These are phyloP conservation scores for Intubia oerlemansii DNA, from an alignment of 2,329 filamentous ascomycete species.

Conservation along the genomic window DNA sequence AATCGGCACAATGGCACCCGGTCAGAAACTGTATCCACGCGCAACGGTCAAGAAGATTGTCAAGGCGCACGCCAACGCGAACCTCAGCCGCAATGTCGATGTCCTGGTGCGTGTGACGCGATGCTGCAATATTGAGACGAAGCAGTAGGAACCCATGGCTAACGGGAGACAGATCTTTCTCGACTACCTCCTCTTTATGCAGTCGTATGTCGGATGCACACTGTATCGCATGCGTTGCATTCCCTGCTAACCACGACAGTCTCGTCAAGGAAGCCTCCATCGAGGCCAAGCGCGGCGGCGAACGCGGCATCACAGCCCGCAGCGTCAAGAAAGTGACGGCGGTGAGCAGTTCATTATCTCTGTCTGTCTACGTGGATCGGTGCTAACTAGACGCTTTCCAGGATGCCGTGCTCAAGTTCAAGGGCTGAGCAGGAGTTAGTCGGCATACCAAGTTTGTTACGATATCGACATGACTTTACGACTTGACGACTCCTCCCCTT, in stretches of 20 bases:
- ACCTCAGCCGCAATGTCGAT: slow-evolving; percentile 68
- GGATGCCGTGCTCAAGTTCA: slow-evolving; percentile 47
- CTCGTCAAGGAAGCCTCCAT: slow-evolving; percentile 65
- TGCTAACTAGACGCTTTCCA: slow-evolving; percentile 12
- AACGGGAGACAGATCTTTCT: slow-evolving; percentile 65
- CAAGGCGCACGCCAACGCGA: slow-evolving; percentile 68
- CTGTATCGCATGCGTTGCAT: neutral
- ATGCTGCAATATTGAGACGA: too few relatives aligned
- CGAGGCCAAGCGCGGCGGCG: slow-evolving; percentile 50
- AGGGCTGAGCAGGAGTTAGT: slow-evolving; percentile 36
- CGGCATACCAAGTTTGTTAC: neutral
- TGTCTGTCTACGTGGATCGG: neutral
- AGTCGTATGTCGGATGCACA: slow-evolving; percentile 21
- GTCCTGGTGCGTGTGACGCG: slow-evolving; percentile 53
- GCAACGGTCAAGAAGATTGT: slow-evolving; percentile 73
- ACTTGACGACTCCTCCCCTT: too few relatives aligned
- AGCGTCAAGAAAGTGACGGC: slow-evolving; percentile 60
- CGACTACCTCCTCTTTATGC: slow-evolving; percentile 68
- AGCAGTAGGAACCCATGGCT: too few relatives aligned
- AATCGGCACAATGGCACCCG: slow-evolving; percentile 26
- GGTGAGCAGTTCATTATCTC: slow-evolving; percentile 22
- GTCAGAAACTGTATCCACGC: slow-evolving; percentile 63
- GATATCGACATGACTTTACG: neutral
- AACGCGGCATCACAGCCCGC: slow-evolving; percentile 51
- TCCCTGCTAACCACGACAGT: slow-evolving; percentile 18